These are phyloP conservation scores for Populus ilicifolia DNA, from an alignment of 345 rosid species.

Conservation along the genomic window DNA sequence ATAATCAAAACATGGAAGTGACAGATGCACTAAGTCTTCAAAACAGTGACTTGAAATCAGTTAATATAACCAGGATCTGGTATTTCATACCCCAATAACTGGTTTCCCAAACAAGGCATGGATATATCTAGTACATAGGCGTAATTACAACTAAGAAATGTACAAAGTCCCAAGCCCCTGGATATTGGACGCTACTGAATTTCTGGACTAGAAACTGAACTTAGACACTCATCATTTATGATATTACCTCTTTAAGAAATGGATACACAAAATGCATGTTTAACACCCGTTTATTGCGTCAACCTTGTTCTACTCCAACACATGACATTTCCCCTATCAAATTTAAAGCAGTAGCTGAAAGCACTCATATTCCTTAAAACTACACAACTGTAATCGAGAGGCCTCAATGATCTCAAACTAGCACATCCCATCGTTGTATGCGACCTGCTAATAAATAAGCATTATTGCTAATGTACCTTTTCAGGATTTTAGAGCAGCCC, in stretches of 20 bases:
- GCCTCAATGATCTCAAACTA: background rate
- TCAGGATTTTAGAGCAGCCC: background rate
- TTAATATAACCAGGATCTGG: background rate
- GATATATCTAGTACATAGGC: background rate
- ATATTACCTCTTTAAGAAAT: background rate
- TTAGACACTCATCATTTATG: background rate
- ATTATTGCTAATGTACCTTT: background rate
- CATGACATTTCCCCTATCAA: background rate
- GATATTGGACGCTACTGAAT: background rate
- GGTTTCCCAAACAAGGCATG: background rate
- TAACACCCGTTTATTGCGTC: background rate
- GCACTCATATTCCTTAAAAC: background rate
- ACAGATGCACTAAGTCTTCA: background rate
- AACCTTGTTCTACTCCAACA: background rate
- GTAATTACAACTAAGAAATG: background rate
- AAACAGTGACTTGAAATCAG: background rate
- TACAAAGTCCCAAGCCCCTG: background rate
- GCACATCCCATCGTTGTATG: background rate
- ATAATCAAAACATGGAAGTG: background rate
- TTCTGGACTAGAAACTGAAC: background rate
- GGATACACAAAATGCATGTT: background rate
- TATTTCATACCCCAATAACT: background rate
- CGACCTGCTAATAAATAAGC: background rate
- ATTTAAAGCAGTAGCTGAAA: background rate
- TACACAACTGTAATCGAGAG: background rate